A percentile compares a stretch with the other conserved stretches of the same genome.
Conservation (phyloP, 2,329 filamentous ascomycete genomes). For the Neonectria ditissima region DNA sequence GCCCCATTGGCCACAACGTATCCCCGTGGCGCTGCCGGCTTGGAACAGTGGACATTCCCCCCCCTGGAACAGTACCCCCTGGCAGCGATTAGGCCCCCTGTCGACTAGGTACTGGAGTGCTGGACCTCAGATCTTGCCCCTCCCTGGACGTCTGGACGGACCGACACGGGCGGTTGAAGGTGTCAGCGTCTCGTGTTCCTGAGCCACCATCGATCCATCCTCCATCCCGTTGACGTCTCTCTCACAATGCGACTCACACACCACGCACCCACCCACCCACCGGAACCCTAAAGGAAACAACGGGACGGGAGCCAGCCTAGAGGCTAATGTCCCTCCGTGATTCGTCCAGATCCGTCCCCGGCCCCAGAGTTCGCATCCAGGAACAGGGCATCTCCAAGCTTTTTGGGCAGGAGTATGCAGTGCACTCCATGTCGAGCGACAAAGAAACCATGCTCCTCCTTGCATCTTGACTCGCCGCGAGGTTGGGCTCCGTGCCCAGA, state of each 20-base stretch:
- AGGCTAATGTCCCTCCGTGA: background rate
- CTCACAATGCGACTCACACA: background rate
- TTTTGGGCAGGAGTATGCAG: background rate
- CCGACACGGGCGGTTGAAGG: conserved; percentile 14
- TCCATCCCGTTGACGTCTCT: background rate
- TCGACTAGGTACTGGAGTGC: background rate
- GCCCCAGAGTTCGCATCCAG: background rate
- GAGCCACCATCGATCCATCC: conserved; percentile 22
- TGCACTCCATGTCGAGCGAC: background rate
- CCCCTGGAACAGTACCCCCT: background rate
- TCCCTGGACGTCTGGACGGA: conserved; percentile 4
- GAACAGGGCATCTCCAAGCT: background rate
- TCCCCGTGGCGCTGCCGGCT: background rate
- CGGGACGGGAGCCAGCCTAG: background rate
- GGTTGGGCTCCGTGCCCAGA: too few species aligned
- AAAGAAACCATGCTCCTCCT: background rate
- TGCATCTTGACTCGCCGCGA: too few species aligned
- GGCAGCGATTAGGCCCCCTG: background rate
- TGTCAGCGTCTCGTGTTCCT: conserved; percentile 17
- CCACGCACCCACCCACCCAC: background rate
- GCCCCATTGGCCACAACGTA: background rate
- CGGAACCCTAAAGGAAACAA: background rate
- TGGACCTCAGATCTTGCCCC: background rate
- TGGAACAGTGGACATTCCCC: background rate
- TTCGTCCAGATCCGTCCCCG: conserved; percentile 3